Evolutionary conservation across 148 eudicot genomes (phyloP), one percentile per base, ranked within the genome.

Genomic region (Vaccinium vitisidaea): DNA sequence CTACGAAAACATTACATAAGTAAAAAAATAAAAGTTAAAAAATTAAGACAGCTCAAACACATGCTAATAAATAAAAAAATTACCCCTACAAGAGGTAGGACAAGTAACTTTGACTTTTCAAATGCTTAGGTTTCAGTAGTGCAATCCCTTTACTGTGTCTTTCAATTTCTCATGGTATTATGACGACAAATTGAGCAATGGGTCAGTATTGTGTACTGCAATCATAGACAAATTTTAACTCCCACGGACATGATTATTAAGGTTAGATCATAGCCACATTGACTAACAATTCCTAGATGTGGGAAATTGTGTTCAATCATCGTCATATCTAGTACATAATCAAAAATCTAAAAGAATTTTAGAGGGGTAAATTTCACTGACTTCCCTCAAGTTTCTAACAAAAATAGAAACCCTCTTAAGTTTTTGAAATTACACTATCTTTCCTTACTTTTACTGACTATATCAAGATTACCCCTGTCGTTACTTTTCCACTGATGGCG

Each of bases 251-350:
- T 2, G 23, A 63, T 18, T 1, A 58, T 49, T 65, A 82, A 16
- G 56, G 75, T 65, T n/a, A 48, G 2, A 43, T 81, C 18, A 81
- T n/a, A 23, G 49, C 50, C 46, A 67, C 46, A 13, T 32, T 23
- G 16, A 67, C 5, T 50, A 63, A 30, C 67, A 67, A 10, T 63
- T 21, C 27, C 48, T 5, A 77, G 54, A 43, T 25, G 50, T 36
- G 43, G 84, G 80, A 74, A 56, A 32, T 71, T 83, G 46, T 83
- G 80, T 82, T 77, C 54, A 54, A 83, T 83, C 79, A 74, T 50
- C n/a, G 4, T 8, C 9, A n/a, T 48, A n/a, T 8, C 30, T 12
- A 19, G 52, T 5, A 8, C 48, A 49, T 43, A 53, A 79, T 53
- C 18, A 8, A 55, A 23, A 79, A 79, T 30, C 18, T 2, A 4